Conservation (phyloP, 805 yeast species). For the Lachancea waltii region DNA sequence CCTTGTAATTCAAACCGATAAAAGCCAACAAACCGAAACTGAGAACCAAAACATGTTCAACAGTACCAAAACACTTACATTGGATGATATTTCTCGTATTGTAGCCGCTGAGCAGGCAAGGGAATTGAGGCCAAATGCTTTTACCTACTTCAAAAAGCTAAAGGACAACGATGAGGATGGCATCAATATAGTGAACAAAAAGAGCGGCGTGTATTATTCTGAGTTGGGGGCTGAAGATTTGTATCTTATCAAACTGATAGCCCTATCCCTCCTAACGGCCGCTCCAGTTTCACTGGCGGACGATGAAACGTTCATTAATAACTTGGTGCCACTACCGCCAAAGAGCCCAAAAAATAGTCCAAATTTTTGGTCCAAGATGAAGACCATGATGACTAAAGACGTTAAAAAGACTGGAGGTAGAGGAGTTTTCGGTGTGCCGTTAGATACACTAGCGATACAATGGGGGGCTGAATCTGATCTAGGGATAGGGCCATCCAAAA, state of each 20-base stretch:
- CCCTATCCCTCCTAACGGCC: constrained; percentile 32
- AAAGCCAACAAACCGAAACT: constrained; percentile 37
- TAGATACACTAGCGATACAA: constrained; percentile 57
- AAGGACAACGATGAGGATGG: constrained; percentile 28
- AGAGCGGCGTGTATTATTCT: constrained; percentile 49
- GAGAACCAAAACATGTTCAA: constrained; percentile 47
- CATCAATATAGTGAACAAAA: constrained; percentile 15
- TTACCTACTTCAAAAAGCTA: constrained; percentile 59
- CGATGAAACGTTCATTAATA: constrained; percentile 9
- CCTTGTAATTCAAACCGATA: constrained; percentile 27
- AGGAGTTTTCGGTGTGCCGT: constrained; percentile 72
- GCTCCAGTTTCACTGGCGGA: constrained; percentile 16
- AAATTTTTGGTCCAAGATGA: constrained; percentile 30
- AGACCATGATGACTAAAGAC: constrained; percentile 24
- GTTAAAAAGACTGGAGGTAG: constrained; percentile 18
- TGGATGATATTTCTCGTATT: constrained; percentile 94
- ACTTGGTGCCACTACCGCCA: constrained; percentile 56
- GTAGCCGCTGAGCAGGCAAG: constrained; percentile 96
- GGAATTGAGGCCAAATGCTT: constrained; percentile 88
- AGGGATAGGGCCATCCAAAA: constrained; percentile 75
- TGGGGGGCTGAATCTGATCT: constrained; percentile 79
- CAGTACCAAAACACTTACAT: constrained; percentile 77
- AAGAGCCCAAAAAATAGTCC: constrained; percentile 31
- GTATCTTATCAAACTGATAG: constrained; percentile 56
- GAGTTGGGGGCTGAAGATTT: constrained; percentile 37